Evolutionary conservation across 1,139 yeast species (phyloP), one percentile per base, ranked within the genome.

Genomic region (Sugiyamaella grinbergsii): DNA sequence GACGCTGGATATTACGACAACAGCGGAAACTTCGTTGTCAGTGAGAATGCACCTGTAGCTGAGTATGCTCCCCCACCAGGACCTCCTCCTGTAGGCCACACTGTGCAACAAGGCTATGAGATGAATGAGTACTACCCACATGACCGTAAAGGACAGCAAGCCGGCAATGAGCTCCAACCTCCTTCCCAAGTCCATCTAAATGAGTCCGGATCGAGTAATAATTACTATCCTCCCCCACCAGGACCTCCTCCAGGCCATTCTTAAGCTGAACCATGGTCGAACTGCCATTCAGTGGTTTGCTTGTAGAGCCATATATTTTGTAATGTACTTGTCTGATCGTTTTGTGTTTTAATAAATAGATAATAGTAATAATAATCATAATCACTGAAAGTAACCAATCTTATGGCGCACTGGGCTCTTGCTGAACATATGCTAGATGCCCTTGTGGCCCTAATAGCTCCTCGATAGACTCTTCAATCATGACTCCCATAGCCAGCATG

Each of bases 1-100:
- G 96, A 89, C 63, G 80, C 85, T 66, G 96, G 96, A 0, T 85
- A 79, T 66, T 90, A 88, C 62, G 96, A 88, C 67, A 71, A 71
- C 32, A 70, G 76, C 41, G 96, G 96, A 1, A 77, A 69, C 53
- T 78, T 78, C 62, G 76, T 76, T 50, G 58, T 13, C 19, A 37
- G 22, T 33, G 13, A n/a, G n/a, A 28, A 39, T 15, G 23, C 36
- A 1, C 26, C 24, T 0, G 42, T 33, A 8, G 47, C 23, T 5
- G 47, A 42, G 10, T 54, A 49, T 23, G 54, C 50, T 3, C 62
- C 62, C 18, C 61, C 61, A 4, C 54, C 58, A 1, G 59, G 60
- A 6, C 55, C 60, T 6, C 61, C 48, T 5, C 36, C 45, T 11
- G 29, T 36, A 7, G 10, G 10, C 11, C 48, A 34, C 26, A 3